Base-by-base conservation (phyloP, 2,329 filamentous ascomycete genomes). In the Fusarium nodosum region DNA sequence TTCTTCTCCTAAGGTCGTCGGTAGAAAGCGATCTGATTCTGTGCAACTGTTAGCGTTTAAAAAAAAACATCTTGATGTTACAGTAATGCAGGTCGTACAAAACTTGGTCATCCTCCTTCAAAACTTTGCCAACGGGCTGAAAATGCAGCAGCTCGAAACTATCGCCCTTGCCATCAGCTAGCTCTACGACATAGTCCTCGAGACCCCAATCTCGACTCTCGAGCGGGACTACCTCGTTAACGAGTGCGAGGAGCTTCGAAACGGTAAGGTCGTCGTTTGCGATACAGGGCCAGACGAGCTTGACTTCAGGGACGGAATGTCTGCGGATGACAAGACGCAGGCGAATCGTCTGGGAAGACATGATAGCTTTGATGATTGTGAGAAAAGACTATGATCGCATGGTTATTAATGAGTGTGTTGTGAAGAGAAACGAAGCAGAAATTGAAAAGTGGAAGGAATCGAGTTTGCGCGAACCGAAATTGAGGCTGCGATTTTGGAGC, bases 81-180 rank as follows among this genome's bases (percentile, higher is more conserved):
- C 10, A 13, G 26, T 36, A 26, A 12, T 22, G 26, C 51, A 46
- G 50, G 38, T 84, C 90, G 74, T 82, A 94, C 91, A 92, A 84
- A 58, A 97, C 87, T 78, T 94, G 88, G 74, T 97, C 94, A 56
- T 96, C 93, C 53, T 95, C 90, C 71, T 92, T 91, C 60, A 97
- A 82, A 12, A 96, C 83, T 45, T 86, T 85, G 16, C 84, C 83
- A 8, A 97, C 86, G 22, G 87, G 84, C 77, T 93, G 91, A 74
- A 93, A 98, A 80, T 97, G 95, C 59, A 97, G 81, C 73, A 93
- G 96, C 80, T 98, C 95, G 71, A 93, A 97, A 46, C 87, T 89
- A 20, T 80, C 82, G n/a, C 85, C 86, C 38, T 82, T 79, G 30
- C 75, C 73, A 57, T 86, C 84, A 22, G 79, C 79, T 5, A 97